These are phyloP conservation scores for Wallacemonas sp. DNA, from an alignment of 208 protist genomes.

Conservation along the genomic window DNA sequence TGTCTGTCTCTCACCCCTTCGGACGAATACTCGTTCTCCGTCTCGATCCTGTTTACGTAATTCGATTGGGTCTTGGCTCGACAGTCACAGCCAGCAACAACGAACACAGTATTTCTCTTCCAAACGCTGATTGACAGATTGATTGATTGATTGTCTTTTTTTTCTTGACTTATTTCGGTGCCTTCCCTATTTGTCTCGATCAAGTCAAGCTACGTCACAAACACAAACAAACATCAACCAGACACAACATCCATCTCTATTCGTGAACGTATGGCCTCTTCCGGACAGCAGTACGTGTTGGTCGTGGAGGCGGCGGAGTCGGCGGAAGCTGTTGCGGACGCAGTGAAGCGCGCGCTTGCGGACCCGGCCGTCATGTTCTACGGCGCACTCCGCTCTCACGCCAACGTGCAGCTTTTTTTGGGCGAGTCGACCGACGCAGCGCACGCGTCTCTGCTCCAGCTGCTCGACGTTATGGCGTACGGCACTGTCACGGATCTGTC, in stretches of 20 bases:
- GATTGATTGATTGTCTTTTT: too few species aligned
- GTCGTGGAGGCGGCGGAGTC: slow-evolving; percentile 16
- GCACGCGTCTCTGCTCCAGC: slow-evolving; percentile 22
- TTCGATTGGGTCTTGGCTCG: too few species aligned
- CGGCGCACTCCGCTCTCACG: slow-evolving; percentile 26
- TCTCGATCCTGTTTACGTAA: too few species aligned
- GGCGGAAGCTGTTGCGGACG: slow-evolving; percentile 3
- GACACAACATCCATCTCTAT: too few species aligned
- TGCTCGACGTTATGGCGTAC: slow-evolving; percentile 34
- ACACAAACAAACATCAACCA: neutral
- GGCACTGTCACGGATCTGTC: slow-evolving; percentile 25
- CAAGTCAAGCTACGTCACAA: too few species aligned
- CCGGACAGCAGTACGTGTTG: slow-evolving; percentile 5
- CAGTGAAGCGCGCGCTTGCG: slow-evolving; percentile 26
- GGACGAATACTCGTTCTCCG: too few species aligned
- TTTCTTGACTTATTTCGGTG: too few species aligned
- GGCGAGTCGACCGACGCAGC: slow-evolving; percentile 8
- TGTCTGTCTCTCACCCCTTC: too few species aligned
- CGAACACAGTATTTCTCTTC: too few species aligned
- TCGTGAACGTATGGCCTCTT: neutral
- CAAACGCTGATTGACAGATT: too few species aligned
- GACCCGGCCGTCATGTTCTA: slow-evolving; percentile 55
- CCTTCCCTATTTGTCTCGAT: too few species aligned
- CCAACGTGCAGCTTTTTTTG: slow-evolving; percentile 18
- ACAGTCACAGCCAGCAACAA: too few species aligned